Evolutionary conservation across 345 rosid species (phyloP).

Genomic region (Eucalyptus fibrosa): DNA sequence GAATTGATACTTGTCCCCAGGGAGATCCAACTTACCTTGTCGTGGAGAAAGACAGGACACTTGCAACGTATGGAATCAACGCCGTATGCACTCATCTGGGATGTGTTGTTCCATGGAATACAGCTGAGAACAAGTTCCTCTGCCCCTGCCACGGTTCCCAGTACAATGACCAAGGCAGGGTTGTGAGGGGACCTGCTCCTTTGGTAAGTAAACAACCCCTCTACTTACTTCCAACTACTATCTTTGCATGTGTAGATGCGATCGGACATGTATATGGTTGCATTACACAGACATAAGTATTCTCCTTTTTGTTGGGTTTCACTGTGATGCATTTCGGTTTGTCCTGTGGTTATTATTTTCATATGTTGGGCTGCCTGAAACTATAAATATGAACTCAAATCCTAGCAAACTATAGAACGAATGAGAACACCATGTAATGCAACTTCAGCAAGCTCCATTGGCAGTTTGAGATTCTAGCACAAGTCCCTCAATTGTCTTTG

Average conservation of each 20-base stretch:
- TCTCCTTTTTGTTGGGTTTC: neutral
- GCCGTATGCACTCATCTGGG: constrained; percentile 95
- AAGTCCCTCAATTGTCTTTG: neutral
- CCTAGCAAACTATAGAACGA: neutral
- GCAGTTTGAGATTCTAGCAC: neutral
- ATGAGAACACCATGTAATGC: neutral
- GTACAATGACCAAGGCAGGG: constrained; percentile 92
- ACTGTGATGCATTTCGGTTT: neutral
- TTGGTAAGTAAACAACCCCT: constrained; percentile 36
- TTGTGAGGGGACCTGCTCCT: constrained; percentile 96
- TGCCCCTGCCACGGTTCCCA: constrained; percentile 99
- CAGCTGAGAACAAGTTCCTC: constrained; percentile 82
- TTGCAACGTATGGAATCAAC: constrained; percentile 73
- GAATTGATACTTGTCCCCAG: constrained; percentile 10
- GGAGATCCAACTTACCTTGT: constrained; percentile 97
- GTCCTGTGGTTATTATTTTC: neutral
- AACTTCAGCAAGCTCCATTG: neutral
- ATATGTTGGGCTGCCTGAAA: neutral
- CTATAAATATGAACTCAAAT: neutral
- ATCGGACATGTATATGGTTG: neutral
- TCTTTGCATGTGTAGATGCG: neutral
- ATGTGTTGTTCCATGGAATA: constrained; percentile 90
- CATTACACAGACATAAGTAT: neutral
- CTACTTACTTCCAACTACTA: neutral
- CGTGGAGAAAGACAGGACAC: constrained; percentile 77